Conservation (phyloP, 805 yeast species). For the Henningerozyma blattae region DNA sequence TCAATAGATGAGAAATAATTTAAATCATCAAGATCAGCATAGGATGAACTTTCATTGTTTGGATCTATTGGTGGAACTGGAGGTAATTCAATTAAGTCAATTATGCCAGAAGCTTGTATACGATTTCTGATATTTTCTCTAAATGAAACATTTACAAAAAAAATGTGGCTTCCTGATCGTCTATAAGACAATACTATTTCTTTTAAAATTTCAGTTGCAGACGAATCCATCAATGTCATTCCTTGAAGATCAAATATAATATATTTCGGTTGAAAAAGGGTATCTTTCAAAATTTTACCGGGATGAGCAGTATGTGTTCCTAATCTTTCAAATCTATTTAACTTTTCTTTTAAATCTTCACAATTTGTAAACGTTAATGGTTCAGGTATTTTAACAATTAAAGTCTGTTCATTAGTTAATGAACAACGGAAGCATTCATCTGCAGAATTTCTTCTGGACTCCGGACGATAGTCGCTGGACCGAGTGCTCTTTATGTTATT, state of each 20-base stretch:
- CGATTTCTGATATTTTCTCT: no score
- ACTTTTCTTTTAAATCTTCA: constrained; percentile 56
- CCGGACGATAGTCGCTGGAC: no score
- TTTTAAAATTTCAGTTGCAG: constrained; percentile 61
- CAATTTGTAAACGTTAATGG: constrained; percentile 83
- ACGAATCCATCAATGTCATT: constrained; percentile 68
- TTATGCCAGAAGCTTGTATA: no score
- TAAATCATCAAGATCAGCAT: no score
- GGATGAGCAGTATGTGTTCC: constrained; percentile 73
- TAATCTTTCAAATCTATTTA: constrained; percentile 60
- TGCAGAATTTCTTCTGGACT: no score
- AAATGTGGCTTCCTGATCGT: constrained; percentile 42
- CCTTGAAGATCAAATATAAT: constrained; percentile 73
- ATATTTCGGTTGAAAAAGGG: constrained; percentile 27
- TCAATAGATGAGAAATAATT: constrained; percentile 42
- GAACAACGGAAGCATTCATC: no score
- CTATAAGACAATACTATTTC: constrained; percentile 49
- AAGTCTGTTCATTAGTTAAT: constrained; percentile 26
- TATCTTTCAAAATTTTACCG: constrained; percentile 32
- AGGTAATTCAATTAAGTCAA: no score
- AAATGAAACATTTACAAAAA: constrained; percentile 52
- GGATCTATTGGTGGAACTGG: no score
- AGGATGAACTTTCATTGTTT: no score
- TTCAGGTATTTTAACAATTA: constrained; percentile 74
- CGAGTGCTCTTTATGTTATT: no score